These are phyloP conservation scores for Paecilomyces sp. DNA, from an alignment of 2,329 filamentous ascomycete species.

Conservation along the genomic window DNA sequence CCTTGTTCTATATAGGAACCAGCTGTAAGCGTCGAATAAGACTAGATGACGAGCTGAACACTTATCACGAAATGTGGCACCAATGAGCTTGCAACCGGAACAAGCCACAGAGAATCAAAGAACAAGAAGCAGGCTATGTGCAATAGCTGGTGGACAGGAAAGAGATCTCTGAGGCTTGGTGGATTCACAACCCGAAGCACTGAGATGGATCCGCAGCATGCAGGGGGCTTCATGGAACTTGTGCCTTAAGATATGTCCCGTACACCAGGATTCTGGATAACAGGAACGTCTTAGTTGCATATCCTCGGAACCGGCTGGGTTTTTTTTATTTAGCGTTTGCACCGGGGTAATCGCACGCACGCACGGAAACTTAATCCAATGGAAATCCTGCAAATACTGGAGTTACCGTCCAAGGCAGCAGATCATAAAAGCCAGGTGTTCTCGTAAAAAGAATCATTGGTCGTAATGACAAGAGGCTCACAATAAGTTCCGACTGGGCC, in stretches of 20 bases:
- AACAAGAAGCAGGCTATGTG: background rate
- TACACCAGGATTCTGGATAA: background rate
- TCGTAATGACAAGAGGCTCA: background rate
- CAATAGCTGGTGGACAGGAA: too few species aligned
- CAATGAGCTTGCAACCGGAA: background rate
- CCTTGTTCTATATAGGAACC: background rate
- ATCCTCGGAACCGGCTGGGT: conserved; percentile 1
- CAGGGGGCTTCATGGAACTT: background rate
- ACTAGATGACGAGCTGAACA: background rate
- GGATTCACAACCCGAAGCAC: background rate
- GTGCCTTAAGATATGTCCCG: background rate
- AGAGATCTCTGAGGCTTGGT: background rate
- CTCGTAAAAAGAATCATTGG: background rate
- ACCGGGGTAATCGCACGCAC: conserved; percentile 15
- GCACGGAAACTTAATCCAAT: background rate
- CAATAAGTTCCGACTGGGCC: background rate
- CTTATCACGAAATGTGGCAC: background rate
- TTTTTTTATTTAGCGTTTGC: conserved; percentile 17
- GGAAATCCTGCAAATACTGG: background rate
- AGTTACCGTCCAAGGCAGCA: background rate
- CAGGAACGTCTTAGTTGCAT: background rate
- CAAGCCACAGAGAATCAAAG: background rate
- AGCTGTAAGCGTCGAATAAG: background rate
- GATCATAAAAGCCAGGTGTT: background rate
- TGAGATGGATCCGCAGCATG: background rate